Evolutionary conservation across 2,329 filamentous ascomycete species (phyloP).

Genomic region (Colletotrichum australisinense): DNA sequence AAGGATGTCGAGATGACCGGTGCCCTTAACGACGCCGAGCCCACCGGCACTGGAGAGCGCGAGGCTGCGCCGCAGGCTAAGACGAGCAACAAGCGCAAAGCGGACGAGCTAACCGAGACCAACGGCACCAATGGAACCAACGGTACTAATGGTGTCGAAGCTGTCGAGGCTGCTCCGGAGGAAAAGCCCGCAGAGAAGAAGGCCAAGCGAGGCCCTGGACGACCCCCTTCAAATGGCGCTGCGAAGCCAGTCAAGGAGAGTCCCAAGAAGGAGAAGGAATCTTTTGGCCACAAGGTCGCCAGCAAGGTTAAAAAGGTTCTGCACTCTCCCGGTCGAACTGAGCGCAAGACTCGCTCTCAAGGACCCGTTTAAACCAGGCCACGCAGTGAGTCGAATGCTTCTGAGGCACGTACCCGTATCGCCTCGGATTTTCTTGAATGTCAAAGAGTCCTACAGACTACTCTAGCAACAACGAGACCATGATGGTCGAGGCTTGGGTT

Average conservation of each 20-base stretch:
- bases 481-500: constrained; percentile 4
- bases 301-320: constrained; percentile 52
- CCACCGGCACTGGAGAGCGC: constrained; percentile 19
- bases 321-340: constrained; percentile 48
- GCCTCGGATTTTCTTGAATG: not conserved
- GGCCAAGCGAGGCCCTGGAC: constrained; percentile 38
- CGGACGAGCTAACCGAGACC: constrained; percentile 43
- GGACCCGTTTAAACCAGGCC: constrained; percentile 38
- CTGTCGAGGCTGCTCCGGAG: constrained; percentile 1
- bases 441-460: not conserved
- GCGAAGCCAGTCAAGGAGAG: constrained; percentile 9
- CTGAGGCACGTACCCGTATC: not conserved
- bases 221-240: constrained; percentile 28
- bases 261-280: constrained; percentile 24
- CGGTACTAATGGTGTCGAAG: constrained; percentile 19
- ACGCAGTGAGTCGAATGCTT: not conserved
- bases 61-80: constrained; percentile 38
- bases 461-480: constrained; percentile 1
- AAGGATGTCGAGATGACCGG: constrained; percentile 39
- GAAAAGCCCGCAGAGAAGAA: constrained; percentile 40
- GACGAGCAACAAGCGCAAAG: constrained; percentile 51
- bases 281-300: constrained; percentile 29
- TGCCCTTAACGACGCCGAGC: constrained; percentile 38
- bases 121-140: constrained; percentile 41
- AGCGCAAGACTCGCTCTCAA: constrained; percentile 57